A percentile compares a stretch with the other conserved stretches of the same genome.
Conservation (phyloP, 148 eudicot species). For the Hydrangea macrophylla region DNA sequence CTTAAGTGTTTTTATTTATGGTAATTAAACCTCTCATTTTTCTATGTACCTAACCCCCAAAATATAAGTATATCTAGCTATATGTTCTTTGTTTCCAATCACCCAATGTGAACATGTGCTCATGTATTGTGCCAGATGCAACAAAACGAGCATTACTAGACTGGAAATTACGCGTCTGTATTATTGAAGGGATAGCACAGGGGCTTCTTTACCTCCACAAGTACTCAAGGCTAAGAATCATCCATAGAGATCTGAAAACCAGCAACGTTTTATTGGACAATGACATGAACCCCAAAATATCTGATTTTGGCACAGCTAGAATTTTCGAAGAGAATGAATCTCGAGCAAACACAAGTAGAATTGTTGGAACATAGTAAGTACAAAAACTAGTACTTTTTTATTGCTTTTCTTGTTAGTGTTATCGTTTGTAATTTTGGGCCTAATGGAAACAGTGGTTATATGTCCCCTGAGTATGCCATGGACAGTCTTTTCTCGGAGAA, state of each 20-base stretch:
- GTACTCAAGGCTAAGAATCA: not conserved
- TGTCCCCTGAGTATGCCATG: no score
- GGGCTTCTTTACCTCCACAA: conserved; percentile 4
- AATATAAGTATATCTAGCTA: no score
- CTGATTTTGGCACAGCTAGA: no score
- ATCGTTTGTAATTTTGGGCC: not conserved
- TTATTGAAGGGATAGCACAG: not conserved
- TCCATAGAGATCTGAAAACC: no score
- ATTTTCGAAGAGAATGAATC: no score
- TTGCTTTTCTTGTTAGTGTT: not conserved
- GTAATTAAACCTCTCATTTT: not conserved
- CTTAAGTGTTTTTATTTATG: not conserved
- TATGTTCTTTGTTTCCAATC: no score
- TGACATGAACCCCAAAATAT: no score
- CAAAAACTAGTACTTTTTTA: not conserved
- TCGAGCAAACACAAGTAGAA: not conserved
- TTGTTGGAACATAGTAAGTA: not conserved
- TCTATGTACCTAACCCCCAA: not conserved
- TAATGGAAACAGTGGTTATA: not conserved
- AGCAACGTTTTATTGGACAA: no score
- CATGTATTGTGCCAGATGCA: not conserved
- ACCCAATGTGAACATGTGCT: no score
- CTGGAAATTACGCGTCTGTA: not conserved
- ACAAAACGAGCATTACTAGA: no score
- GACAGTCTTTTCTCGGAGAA: not conserved